phyloP scores from a whole-genome alignment of 306 rosid species.

The Acmispon strigosus region DNA sequence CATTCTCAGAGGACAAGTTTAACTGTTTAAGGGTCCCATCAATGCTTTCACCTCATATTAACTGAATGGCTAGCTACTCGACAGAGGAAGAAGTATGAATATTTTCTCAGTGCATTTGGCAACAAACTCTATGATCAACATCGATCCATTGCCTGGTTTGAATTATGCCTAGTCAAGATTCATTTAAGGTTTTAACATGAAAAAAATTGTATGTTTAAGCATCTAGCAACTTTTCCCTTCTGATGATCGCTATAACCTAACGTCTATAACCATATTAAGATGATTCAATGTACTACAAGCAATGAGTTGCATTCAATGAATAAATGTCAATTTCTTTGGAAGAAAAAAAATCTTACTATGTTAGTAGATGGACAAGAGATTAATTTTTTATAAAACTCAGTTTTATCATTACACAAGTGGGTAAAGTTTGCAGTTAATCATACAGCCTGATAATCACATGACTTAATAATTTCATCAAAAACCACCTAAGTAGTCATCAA shows the following conservation, averaged over 20 bases:
- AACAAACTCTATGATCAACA: background rate
- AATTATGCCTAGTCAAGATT: background rate
- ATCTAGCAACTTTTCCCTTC: background rate
- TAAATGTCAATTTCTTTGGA: background rate
- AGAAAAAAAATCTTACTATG: background rate
- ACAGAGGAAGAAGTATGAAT: too few relatives aligned
- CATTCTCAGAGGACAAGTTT: constrained; percentile 39
- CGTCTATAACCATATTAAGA: background rate
- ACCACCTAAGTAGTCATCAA: background rate
- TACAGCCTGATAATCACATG: background rate
- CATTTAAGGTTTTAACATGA: background rate
- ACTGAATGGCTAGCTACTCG: background rate
- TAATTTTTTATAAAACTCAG: background rate
- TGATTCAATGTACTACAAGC: background rate
- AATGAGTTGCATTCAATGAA: background rate
- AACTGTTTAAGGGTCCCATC: constrained; percentile 20
- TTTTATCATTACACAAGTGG: background rate
- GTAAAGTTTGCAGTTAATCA: background rate
- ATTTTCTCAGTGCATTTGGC: too few relatives aligned
- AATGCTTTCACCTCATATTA: constrained; percentile 17
- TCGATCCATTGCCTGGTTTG: background rate
- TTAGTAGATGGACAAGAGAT: too few relatives aligned
- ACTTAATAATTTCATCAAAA: background rate
- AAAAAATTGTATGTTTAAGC: background rate
- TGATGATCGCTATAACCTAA: background rate